Conservation (phyloP, 169 alveolate genomes). For the Cystoisospora suis region DNA sequence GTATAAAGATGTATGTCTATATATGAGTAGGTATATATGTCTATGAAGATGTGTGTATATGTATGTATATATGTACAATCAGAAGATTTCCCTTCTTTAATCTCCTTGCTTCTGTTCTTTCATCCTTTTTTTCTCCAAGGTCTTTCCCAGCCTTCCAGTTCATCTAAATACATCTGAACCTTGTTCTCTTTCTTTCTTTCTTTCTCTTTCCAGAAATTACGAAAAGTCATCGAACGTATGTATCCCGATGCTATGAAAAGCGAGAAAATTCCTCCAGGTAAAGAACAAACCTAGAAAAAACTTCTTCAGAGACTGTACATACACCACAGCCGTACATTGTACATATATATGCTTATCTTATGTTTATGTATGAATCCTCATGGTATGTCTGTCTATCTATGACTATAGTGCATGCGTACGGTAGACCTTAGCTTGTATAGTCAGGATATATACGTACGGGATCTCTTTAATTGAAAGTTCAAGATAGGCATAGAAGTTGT, state of each 20-base stretch:
- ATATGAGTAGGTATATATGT: neutral
- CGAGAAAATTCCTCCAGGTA: constrained; percentile 1
- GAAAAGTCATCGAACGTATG: constrained; percentile 17
- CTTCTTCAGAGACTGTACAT: too few species aligned
- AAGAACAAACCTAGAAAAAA: too few species aligned
- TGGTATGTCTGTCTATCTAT: too few species aligned
- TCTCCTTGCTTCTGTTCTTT: too few species aligned
- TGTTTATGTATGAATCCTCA: too few species aligned
- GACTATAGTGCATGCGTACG: too few species aligned
- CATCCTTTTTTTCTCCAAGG: too few species aligned
- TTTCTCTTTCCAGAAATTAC: neutral
- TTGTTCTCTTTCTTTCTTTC: neutral
- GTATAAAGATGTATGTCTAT: neutral
- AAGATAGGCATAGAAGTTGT: neutral
- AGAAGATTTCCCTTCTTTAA: too few species aligned
- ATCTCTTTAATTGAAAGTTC: neutral
- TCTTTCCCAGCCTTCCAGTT: too few species aligned
- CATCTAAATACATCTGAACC: neutral
- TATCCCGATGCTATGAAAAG: neutral
- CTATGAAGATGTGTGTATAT: neutral
- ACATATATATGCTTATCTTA: too few species aligned
- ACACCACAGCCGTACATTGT: too few species aligned
- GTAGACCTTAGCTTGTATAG: too few species aligned
- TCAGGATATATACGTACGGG: neutral
- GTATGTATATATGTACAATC: neutral